Evolutionary conservation across 306 rosid genomes (phyloP).

Genomic region (Sicyos baderoa): DNA sequence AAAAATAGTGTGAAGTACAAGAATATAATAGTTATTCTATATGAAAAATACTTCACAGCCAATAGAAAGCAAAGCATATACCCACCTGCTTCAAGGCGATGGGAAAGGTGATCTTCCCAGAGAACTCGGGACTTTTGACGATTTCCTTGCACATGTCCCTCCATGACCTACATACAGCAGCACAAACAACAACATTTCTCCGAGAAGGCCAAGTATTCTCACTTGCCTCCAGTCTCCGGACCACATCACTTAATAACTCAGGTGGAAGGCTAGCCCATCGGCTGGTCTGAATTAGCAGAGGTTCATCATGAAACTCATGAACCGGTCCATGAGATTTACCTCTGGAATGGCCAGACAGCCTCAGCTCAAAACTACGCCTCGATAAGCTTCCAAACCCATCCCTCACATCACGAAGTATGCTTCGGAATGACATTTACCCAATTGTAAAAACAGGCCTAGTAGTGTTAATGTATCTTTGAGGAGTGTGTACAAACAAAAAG

Average conservation of each 20-base stretch:
- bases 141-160: slow-evolving; percentile 89
- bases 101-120: slow-evolving; percentile 83
- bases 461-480: slow-evolving; percentile 15
- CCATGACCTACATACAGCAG: slow-evolving; percentile 85
- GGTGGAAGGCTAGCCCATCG: slow-evolving; percentile 87
- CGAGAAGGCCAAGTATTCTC: slow-evolving; percentile 86
- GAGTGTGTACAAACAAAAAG: slow-evolving; percentile 12
- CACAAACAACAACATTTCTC: slow-evolving; percentile 67
- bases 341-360: slow-evolving; percentile 61
- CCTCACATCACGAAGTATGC: slow-evolving; percentile 81
- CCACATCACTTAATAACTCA: slow-evolving; percentile 72
- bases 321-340: slow-evolving; percentile 63
- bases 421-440: slow-evolving; percentile 79
- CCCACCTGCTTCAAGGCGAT: slow-evolving; percentile 82
- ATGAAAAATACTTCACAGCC: no score
- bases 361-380: slow-evolving; percentile 67
- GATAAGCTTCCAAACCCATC: slow-evolving; percentile 85
- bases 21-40: no score
- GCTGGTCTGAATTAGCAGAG: slow-evolving; percentile 44
- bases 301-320: slow-evolving; percentile 48
- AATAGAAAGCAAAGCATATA: neutral
- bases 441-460: slow-evolving; percentile 26
- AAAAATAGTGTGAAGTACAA: no score
- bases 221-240: slow-evolving; percentile 68
- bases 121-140: slow-evolving; percentile 54